Base-by-base conservation (phyloP, 495 filamentous ascomycete species). In the Talaromyces trachyspermus region DNA sequence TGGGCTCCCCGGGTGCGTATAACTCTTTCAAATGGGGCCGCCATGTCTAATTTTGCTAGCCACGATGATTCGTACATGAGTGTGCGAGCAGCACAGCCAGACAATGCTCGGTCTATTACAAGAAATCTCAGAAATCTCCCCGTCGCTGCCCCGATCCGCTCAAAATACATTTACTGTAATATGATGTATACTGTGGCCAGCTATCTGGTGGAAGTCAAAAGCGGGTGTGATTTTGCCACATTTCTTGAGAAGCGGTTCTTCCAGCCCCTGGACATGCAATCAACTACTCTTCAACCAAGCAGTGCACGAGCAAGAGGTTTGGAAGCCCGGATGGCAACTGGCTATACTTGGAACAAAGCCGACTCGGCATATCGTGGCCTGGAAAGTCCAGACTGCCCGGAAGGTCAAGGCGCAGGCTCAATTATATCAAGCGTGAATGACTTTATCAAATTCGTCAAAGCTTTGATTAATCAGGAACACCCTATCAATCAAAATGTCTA, bases 121-220 rank as follows among this genome's bases (percentile, higher is more conserved):
- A 44, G 71, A 11, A 59, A 54, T 23, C 45, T 76, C 26, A 46
- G 71, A 7, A 47, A 71, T 52, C 49, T 77, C 20, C 61, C 65
- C 2, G 32, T 67, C 24, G 63, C 55, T 0, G 49, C 57, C 11
- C 61, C 64, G 41, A 58, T 69, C 7, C 59, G 74, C 4, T 61
- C 58, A 4, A 48, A n/a, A 35, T 75, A 56, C 30, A 58, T 70
- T 36, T 78, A 77, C 46, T 75, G 69, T 59, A 77, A 78, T 46
- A 48, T 65, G 46, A 73, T 73, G 68, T 78, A 56, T 44, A 62
- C 65, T 42, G 64, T 64, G 12, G 62, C 60, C 4, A 52, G 61
- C 43, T 62, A 76, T 48, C 58, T 59, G 10, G 46, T 74, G 10
- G 68, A 77, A 55, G 62, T 57, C 4, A 43, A 74, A n/a, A 69